Evolutionary conservation across 2,329 filamentous ascomycete species (phyloP).

Genomic region (Ophiostoma novo-ulmi): DNA sequence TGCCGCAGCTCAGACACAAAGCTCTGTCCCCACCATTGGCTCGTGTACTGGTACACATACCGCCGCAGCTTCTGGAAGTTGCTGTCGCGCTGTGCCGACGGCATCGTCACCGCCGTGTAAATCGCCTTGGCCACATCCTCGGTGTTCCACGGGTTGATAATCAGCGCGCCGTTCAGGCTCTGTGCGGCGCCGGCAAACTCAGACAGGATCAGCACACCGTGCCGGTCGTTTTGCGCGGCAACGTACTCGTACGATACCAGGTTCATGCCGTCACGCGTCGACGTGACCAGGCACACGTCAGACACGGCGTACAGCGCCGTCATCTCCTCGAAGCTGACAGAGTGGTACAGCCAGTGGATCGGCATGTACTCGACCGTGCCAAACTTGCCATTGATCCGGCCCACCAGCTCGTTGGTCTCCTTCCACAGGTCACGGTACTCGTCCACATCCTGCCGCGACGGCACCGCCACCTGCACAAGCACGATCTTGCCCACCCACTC

Average conservation of each 20-base stretch:
- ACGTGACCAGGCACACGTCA: constrained; percentile 87
- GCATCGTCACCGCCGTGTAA: constrained; percentile 95
- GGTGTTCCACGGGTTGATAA: constrained; percentile 98
- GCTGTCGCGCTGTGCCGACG: constrained; percentile 73
- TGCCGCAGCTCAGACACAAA: constrained; percentile 73
- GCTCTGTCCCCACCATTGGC: constrained; percentile 91
- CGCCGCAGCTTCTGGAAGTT: constrained; percentile 91
- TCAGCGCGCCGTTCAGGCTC: constrained; percentile 84
- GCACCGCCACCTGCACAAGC: constrained; percentile 91
- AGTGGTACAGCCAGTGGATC: constrained; percentile 97
- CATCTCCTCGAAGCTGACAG: constrained; percentile 88
- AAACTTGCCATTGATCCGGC: constrained; percentile 94
- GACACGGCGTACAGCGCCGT: constrained; percentile 89
- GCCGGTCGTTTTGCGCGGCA: constrained; percentile 80
- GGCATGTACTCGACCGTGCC: constrained; percentile 98
- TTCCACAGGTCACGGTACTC: constrained; percentile 96
- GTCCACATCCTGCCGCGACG: constrained; percentile 90
- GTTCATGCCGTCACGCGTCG: constrained; percentile 98
- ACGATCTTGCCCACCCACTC: constrained; percentile 98
- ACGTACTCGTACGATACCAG: constrained; percentile 98
- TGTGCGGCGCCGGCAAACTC: constrained; percentile 96
- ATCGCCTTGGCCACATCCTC: constrained; percentile 91
- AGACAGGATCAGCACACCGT: constrained; percentile 90
- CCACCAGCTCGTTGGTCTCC: constrained; percentile 93
- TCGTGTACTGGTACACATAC: constrained; percentile 97